Evolutionary conservation across 805 yeast genomes (phyloP), one percentile per base, ranked within the genome.

Genomic region (Dipodascopsis uninucleata): DNA sequence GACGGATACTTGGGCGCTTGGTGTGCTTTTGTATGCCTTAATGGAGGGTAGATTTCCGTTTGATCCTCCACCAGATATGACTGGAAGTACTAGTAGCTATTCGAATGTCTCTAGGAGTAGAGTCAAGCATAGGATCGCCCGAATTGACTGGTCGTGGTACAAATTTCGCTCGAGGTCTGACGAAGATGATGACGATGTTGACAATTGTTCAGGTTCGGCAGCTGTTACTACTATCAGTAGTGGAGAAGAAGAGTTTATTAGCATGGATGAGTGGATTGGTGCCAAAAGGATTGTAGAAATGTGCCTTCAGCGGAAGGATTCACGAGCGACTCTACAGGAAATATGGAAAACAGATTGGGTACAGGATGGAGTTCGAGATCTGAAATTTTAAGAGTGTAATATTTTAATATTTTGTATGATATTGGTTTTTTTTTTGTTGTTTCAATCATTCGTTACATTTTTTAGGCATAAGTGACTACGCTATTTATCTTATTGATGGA

Each of bases 1-100:
- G 53, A 82, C 93, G 38, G 99, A 93, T 63, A 71, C 89, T 16
- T 93, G 99, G 99, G 86, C 97, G 1, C 64, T 89, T 7, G 98
- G 98, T 2, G 97, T 93, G 2, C 69, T 89, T n/a, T 66, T 89
- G 1, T 93, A 88, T 59, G 78, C 94, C 1, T 67, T 90, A 22
- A 63, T 93, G 57, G 98, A 93, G 58, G 81, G 86, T 32, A 64
- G 96, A 45, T 69, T 93, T 37, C 99, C 99, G 3, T 93, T 93
- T 69, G 99, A 93, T 61, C 78, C 85, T 2, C 82, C 89, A 1
- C 89, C 57, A n/a, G 61, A 52, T 61, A 59, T 29, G 12, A 51
- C 61, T 48, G 62, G 55, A 56, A 51, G 49, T 40, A 63, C 58
- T 12, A 63, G 61, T 17, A 65, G 43, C 43, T 63, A 57, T 62